These are phyloP conservation scores for Panicum hallii DNA, from an alignment of 202 grass and related monocot species.

Conservation along the genomic window DNA sequence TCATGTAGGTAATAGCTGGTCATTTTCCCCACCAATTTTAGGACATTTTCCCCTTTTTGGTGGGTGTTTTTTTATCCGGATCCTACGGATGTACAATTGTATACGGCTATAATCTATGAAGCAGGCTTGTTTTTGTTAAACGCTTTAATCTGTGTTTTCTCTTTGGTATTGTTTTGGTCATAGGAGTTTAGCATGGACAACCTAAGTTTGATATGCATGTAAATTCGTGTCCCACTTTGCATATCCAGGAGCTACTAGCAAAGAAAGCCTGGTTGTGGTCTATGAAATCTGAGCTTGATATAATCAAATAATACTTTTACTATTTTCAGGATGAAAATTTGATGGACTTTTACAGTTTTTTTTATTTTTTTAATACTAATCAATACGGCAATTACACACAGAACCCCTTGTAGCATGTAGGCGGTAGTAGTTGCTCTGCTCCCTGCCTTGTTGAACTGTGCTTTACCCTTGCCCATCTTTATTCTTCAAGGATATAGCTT, in stretches of 20 bases:
- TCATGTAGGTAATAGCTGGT: background rate
- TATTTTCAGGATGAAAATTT: too few relatives aligned
- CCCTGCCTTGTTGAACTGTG: background rate
- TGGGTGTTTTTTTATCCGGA: slow-evolving; percentile 3
- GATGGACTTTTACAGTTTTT: too few relatives aligned
- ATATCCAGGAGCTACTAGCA: background rate
- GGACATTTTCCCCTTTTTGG: background rate
- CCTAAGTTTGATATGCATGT: background rate
- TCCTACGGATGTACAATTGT: background rate
- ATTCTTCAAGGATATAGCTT: background rate
- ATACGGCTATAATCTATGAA: background rate
- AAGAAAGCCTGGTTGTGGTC: background rate
- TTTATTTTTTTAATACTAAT: too few relatives aligned
- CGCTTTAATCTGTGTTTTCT: background rate
- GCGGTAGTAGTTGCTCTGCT: background rate
- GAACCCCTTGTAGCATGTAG: too few relatives aligned
- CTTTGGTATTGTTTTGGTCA: background rate
- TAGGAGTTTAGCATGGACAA: background rate
- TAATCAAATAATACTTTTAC: too few relatives aligned
- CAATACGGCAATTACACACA: too few relatives aligned
- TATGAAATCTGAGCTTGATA: too few relatives aligned
- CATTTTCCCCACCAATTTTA: slow-evolving; percentile 14
- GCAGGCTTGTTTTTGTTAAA: background rate
- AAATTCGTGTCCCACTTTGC: background rate
- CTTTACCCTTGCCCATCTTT: background rate